phyloP scores from a whole-genome alignment of 805 yeast species.

The Kodamaea jinghongensis region DNA sequence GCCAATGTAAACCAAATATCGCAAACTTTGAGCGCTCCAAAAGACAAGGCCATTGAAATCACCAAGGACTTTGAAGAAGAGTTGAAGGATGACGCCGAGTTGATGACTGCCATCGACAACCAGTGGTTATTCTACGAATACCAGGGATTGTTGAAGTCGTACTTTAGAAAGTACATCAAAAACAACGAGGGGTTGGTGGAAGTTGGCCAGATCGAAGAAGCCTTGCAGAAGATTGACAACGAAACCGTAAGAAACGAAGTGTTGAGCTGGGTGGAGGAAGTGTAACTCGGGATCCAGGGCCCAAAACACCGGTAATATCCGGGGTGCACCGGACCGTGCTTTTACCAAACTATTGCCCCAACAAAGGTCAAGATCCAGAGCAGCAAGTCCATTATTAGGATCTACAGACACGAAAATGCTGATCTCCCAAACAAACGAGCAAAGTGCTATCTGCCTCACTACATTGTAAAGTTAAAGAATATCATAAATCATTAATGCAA shows the following conservation, averaged over 20 bases:
- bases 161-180: constrained; percentile 29
- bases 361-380: too few species aligned
- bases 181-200: constrained; percentile 12
- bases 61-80: constrained; percentile 23
- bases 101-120: constrained; percentile 26
- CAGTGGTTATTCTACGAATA: constrained; percentile 45
- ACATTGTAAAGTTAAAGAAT: too few species aligned
- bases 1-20: constrained; percentile 29
- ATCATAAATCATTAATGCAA: too few species aligned
- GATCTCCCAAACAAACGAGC: too few species aligned
- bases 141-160: constrained; percentile 39
- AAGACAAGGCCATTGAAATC: constrained; percentile 21
- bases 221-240: constrained; percentile 21
- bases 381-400: too few species aligned
- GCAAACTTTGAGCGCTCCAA: constrained; percentile 13
- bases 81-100: constrained; percentile 21
- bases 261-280: constrained; percentile 19
- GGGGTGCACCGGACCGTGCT: too few species aligned
- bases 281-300: neutral
- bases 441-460: too few species aligned
- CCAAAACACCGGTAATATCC: too few species aligned
- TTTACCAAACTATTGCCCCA: too few species aligned
- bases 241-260: constrained; percentile 21
- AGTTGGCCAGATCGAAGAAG: constrained; percentile 15
- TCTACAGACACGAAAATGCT: too few species aligned